Evolutionary conservation across 1,284 basidiomycete genomes (phyloP), one percentile per base, ranked within the genome.

Genomic region (Pyrrhoderma lamaoense): DNA sequence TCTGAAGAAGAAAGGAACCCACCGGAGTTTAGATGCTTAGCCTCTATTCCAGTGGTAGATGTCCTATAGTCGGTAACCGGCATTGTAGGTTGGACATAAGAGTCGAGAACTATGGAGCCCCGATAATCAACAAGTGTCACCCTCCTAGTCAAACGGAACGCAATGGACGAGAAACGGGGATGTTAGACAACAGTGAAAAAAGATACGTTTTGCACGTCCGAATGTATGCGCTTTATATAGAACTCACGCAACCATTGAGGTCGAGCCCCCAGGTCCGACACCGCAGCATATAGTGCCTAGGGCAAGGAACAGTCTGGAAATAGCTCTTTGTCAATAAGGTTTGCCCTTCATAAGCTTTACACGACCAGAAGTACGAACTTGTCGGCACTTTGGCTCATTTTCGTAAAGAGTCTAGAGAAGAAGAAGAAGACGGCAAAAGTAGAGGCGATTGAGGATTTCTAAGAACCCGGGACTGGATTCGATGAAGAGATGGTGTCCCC

Each of bases 41-140:
- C 64, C 52, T 77, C 71, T 47, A 89, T 84, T 5, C 87, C 87
- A 4, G 87, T 89, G 1, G 78, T 77, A 34, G 73, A 68, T 13
- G 82, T 84, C 45, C 87, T 75, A 62, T 85, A 88, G 63, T 88
- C 86, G 35, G 80, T 79, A 25, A 89, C 80, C 60, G 76, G 67
- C 69, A 80, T 79, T 0, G 83, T 87, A 8, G 85, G 84, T 31
- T 66, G 64, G 47, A 88, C 84, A 60, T 76, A 85, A 47, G 72
- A 73, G 59, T 82, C 80, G 56, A 83, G 71, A 19, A 86, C 56
- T 22, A 66, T 65, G 31, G 71, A 64, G 19, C 85, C 85, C 60
- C 69, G 70, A 61, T 75, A 86, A 62, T 85, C 73, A 34, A 85
- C 77, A 40, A 89, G 69, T 23, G 79, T 73, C 27, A 82, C 76